These are phyloP conservation scores for Dictyostelium purpureum DNA, from an alignment of 78 protist genomes.

Conservation along the genomic window DNA sequence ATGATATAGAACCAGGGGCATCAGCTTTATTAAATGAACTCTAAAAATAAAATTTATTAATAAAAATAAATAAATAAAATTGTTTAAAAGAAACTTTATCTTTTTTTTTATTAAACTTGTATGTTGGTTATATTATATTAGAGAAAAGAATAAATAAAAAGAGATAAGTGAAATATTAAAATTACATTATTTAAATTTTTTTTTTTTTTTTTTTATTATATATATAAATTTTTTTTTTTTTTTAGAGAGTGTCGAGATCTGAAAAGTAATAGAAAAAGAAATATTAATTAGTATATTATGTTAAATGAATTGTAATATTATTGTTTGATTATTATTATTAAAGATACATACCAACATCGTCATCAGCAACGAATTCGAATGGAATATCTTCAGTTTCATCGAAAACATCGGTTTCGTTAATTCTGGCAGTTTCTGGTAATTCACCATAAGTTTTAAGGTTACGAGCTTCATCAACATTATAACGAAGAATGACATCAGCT, in stretches of 20 bases:
- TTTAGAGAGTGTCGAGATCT: not conserved
- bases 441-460: slow-evolving; percentile 90
- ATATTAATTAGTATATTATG: not conserved
- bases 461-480: slow-evolving; percentile 97
- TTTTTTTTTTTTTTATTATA: not conserved
- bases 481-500: slow-evolving; percentile 97
- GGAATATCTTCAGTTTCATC: slow-evolving; percentile 79
- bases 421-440: slow-evolving; percentile 91
- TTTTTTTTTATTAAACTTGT: too few species aligned
- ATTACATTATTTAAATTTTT: not conserved
- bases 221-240: slow-evolving; percentile 6
- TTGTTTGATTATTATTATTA: not conserved
- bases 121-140: too few species aligned
- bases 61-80: not conserved
- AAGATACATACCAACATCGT: slow-evolving; percentile 14
- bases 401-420: slow-evolving; percentile 79
- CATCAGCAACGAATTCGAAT: slow-evolving; percentile 76
- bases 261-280: not conserved
- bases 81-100: too few species aligned
- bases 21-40: slow-evolving; percentile 13
- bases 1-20: not conserved
- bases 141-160: not conserved
- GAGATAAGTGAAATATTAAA: not conserved
- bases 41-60: not conserved
- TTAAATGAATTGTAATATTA: not conserved